A percentile compares a stretch with the other conserved stretches of the same genome.
Conservation (phyloP, 164 flowering plant species). For the Aristolochia fimbriata region DNA sequence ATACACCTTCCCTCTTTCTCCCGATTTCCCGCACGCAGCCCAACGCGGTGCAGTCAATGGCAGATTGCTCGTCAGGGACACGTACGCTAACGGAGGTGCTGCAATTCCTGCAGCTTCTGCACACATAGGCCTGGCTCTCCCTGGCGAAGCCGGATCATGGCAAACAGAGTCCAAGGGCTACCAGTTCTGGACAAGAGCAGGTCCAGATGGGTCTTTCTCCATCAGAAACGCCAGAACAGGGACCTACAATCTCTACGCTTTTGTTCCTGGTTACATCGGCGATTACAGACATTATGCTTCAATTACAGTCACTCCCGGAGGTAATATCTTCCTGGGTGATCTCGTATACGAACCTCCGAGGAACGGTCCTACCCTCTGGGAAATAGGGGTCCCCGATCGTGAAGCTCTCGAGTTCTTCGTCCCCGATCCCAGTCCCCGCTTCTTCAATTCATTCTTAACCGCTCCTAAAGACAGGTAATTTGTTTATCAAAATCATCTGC, state of each 20-base stretch:
- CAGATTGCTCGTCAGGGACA: conserved; percentile 53
- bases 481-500: neutral
- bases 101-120: conserved; percentile 38
- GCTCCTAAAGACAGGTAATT: conserved; percentile 60
- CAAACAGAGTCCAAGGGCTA: conserved; percentile 82
- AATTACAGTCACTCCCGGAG: conserved; percentile 26
- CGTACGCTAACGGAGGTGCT: conserved; percentile 30
- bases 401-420: conserved; percentile 66
- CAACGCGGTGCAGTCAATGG: conserved; percentile 57
- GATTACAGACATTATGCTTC: conserved; percentile 32
- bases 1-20: conserved; percentile 56
- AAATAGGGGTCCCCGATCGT: conserved; percentile 84
- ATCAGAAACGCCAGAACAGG: conserved; percentile 41
- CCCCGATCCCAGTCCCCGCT: conserved; percentile 66
- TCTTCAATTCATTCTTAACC: conserved; percentile 49
- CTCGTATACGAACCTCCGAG: conserved; percentile 68
- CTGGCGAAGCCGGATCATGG: conserved; percentile 76
- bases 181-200: conserved; percentile 72
- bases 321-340: conserved; percentile 40
- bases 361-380: conserved; percentile 85
- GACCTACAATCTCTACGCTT: conserved; percentile 65
- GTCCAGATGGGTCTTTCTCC: conserved; percentile 41
- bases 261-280: conserved; percentile 68
- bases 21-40: conserved; percentile 41
- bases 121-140: conserved; percentile 70